A percentile compares a stretch with the other conserved stretches of the same genome.
These are phyloP conservation scores for Mycena floridula DNA, from an alignment of 768 basidiomycete genomes.

Conservation along the genomic window DNA sequence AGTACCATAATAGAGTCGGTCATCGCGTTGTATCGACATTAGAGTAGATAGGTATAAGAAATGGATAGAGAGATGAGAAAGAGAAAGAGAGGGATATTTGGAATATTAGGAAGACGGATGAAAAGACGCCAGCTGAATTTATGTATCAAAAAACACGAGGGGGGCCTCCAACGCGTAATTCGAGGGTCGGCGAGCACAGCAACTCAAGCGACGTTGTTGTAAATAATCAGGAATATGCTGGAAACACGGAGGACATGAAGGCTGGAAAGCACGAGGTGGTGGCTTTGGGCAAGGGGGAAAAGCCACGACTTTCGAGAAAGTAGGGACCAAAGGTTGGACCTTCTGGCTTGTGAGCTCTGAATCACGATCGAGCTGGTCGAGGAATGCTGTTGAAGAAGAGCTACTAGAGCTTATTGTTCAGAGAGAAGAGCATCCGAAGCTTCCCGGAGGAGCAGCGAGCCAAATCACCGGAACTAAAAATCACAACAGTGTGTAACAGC, in stretches of 20 bases:
- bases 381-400: neutral
- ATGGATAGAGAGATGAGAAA: conserved; percentile 36
- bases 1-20: conserved; percentile 55
- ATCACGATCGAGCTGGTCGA: neutral
- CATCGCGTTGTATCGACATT: conserved; percentile 69
- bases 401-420: neutral
- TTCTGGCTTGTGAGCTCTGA: too few relatives aligned
- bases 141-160: conserved; percentile 32
- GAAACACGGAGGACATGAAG: conserved; percentile 36
- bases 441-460: neutral
- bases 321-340: neutral
- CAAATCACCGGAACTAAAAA: neutral
- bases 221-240: conserved; percentile 7
- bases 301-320: neutral
- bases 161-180: conserved; percentile 26
- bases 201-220: conserved; percentile 7
- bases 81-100: conserved; percentile 43
- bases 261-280: conserved; percentile 30
- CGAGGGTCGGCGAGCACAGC: conserved; percentile 1
- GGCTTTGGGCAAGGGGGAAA: conserved; percentile 5
- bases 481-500: too few relatives aligned
- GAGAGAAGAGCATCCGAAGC: neutral
- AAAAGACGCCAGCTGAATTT: conserved; percentile 36
- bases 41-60: conserved; percentile 53
- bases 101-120: conserved; percentile 42